phyloP scores from a whole-genome alignment of 495 filamentous ascomycete genomes.

The Penicillium crystallinum region DNA sequence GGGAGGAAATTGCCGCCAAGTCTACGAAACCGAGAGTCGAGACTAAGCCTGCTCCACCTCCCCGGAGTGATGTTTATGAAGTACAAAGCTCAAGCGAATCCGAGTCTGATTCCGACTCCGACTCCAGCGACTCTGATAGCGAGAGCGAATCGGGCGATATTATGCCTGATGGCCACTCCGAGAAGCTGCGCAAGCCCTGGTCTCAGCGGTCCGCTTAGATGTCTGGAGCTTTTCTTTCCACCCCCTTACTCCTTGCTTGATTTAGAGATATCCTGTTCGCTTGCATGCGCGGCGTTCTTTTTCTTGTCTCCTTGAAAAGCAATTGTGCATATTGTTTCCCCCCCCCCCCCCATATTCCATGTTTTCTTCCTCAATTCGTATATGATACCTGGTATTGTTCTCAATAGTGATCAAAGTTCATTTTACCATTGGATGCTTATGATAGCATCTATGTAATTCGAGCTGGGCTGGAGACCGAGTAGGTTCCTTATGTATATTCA shows the following conservation, averaged over 20 bases:
- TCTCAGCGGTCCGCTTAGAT: background rate
- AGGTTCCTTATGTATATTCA: no score
- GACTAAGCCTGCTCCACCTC: background rate
- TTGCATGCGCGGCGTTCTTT: background rate
- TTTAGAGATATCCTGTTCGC: background rate
- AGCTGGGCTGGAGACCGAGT: no score
- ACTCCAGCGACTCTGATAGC: constrained; percentile 7
- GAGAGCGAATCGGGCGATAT: constrained; percentile 14
- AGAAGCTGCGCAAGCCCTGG: constrained; percentile 5
- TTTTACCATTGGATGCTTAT: background rate
- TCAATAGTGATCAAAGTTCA: background rate
- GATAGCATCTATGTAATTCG: no score
- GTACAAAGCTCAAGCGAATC: background rate
- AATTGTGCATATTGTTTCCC: background rate
- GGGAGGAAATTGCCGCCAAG: constrained; percentile 3
- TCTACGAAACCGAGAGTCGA: constrained; percentile 4
- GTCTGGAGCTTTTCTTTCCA: background rate
- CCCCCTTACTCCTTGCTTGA: background rate
- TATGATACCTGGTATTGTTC: background rate
- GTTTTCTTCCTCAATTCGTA: no score
- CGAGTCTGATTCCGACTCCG: background rate
- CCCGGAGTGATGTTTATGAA: background rate
- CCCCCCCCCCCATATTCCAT: no score
- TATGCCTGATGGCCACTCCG: constrained; percentile 8
- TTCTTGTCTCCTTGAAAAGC: background rate